Evolutionary conservation across 1,139 yeast genomes (phyloP).

Genomic region (Suhomyces bribrorum): DNA sequence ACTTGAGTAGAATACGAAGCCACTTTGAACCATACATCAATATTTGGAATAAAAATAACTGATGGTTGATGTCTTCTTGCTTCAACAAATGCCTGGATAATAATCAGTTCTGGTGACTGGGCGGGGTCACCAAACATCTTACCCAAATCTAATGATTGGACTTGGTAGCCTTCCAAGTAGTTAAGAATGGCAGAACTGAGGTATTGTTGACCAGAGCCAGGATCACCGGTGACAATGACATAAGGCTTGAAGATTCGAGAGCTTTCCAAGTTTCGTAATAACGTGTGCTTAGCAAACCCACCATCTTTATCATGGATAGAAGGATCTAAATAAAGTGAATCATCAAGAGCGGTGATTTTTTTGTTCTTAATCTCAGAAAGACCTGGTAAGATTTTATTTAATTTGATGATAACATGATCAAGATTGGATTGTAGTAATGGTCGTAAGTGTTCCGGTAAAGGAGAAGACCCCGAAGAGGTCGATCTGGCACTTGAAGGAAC

Average conservation of each 20-base stretch:
- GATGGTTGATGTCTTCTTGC: conserved; percentile 91
- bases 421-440: conserved; percentile 61
- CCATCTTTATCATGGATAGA: conserved; percentile 58
- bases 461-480: conserved; percentile 70
- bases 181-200: conserved; percentile 81
- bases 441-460: conserved; percentile 71
- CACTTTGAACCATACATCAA: conserved; percentile 74
- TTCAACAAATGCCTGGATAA: conserved; percentile 84
- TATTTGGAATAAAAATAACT: conserved; percentile 78
- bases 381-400: conserved; percentile 63
- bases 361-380: conserved; percentile 29
- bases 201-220: conserved; percentile 91
- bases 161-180: conserved; percentile 84
- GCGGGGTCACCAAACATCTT: conserved; percentile 78
- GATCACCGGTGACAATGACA: conserved; percentile 66
- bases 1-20: conserved; percentile 71
- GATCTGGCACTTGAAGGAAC: conserved; percentile 93
- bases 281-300: conserved; percentile 69
- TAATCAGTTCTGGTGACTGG: conserved; percentile 78
- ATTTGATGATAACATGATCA: conserved; percentile 44
- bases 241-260: conserved; percentile 84
- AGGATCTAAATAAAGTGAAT: conserved; percentile 66
- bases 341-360: conserved; percentile 62
- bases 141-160: conserved; percentile 83
- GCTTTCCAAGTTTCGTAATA: conserved; percentile 55